These are phyloP conservation scores for Phytophthora podocarpi DNA, from an alignment of 352 stramenopile genomes.

Conservation along the genomic window DNA sequence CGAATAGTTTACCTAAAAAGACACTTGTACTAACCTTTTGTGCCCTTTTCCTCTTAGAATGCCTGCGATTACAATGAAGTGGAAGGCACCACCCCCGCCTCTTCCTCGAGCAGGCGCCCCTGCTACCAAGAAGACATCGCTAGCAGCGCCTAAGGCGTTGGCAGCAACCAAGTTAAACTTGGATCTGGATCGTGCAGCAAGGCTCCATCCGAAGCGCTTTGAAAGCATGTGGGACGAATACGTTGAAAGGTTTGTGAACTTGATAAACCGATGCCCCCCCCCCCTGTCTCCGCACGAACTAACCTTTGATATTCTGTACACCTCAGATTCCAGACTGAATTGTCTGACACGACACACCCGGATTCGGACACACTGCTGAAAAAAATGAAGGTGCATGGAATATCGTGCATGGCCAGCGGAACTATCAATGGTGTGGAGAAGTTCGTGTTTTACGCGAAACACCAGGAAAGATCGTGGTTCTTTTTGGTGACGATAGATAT, in stretches of 20 bases:
- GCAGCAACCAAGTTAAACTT: conserved; percentile 19
- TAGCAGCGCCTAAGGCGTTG: conserved; percentile 17
- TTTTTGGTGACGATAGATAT: conserved; percentile 66
- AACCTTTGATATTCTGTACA: conserved; percentile 1
- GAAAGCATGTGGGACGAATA: conserved; percentile 85
- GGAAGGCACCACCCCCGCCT: conserved; percentile 40
- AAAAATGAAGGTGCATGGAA: conserved; percentile 46
- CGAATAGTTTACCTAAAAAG: not conserved
- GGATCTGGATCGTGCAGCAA: conserved; percentile 47
- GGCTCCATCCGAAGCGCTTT: conserved; percentile 68
- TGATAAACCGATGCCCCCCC: not conserved
- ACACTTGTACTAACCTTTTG: not conserved
- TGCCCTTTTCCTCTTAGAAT: conserved; percentile 36
- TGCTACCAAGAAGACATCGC: conserved; percentile 11
- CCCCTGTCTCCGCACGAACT: not conserved
- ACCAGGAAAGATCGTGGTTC: conserved; percentile 46
- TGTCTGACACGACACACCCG: conserved; percentile 22
- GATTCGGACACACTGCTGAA: conserved; percentile 40
- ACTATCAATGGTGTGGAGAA: conserved; percentile 73
- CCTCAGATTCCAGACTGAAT: conserved; percentile 40
- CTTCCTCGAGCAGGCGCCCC: conserved; percentile 1
- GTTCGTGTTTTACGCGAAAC: conserved; percentile 80
- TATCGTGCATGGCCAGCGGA: conserved; percentile 77
- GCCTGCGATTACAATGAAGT: conserved; percentile 72
- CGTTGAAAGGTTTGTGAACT: conserved; percentile 51